Percentiles rank a stretch among this genome's conserved stretches.
Conservation (phyloP, 164 flowering plant species). For the Vitis labrusca region DNA sequence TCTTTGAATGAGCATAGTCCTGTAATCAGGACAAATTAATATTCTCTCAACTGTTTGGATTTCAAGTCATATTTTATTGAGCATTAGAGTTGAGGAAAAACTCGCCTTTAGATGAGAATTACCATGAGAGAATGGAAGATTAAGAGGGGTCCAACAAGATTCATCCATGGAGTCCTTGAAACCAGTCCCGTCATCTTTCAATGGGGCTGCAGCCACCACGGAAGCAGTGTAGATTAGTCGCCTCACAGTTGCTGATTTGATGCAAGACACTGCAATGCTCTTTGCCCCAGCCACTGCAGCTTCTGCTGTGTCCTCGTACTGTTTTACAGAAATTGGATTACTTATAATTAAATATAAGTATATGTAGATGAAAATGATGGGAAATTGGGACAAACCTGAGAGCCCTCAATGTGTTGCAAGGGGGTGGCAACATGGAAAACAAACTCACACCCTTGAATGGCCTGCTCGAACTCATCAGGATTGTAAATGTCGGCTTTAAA, state of each 20-base stretch:
- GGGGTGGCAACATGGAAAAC: conserved; percentile 54
- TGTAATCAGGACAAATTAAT: no score
- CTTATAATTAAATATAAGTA: no score
- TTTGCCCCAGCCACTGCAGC: conserved; percentile 38
- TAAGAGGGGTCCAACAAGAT: conserved; percentile 47
- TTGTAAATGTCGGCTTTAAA: conserved; percentile 50
- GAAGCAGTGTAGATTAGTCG: conserved; percentile 47
- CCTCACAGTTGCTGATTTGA: conserved; percentile 43
- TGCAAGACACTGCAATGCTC: conserved; percentile 31
- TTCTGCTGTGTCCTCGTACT: conserved; percentile 39
- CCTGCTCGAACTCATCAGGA: conserved; percentile 30
- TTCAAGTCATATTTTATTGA: no score
- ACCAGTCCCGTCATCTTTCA: conserved; percentile 24
- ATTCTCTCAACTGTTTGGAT: no score
- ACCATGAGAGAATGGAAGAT: conserved; percentile 17
- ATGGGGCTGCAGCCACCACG: conserved; percentile 37
- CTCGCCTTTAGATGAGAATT: background rate
- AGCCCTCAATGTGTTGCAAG: conserved; percentile 16
- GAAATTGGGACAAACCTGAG: conserved; percentile 18
- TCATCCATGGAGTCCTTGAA: conserved; percentile 38
- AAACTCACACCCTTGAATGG: conserved; percentile 48
- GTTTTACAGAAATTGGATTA: conserved; percentile 11
- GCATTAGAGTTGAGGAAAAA: no score
- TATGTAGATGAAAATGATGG: background rate
- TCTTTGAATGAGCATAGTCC: conserved; percentile 24